Base-by-base conservation (phyloP, 306 rosid species). In the Psophocarpus tetragonolobus region DNA sequence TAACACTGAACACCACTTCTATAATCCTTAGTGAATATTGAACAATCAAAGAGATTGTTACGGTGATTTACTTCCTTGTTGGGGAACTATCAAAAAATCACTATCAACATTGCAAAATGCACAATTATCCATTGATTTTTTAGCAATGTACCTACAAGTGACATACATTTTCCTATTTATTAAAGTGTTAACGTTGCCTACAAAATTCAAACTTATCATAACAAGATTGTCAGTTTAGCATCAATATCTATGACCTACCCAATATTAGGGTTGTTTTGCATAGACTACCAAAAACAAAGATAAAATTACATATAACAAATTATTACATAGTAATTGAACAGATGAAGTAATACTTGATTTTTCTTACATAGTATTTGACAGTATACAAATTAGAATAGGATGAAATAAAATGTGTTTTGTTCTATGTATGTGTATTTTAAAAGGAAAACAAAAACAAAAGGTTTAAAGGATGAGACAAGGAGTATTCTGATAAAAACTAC, bases 101-200 rank as follows among this genome's bases (percentile, higher is more conserved):
- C 98, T 97, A 73, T 94, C 98, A 3, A 97, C 97, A 79, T 87
- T 92, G 84, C 98, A 94, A 81, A 94, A 92, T 5, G 98, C 97
- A 84, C 93, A 88, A 35, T 82, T 80, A 35, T 86, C 89, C 98
- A 94, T 94, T 10, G 98, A 88, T 84, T 88, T 92, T 80, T 94
- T 94, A 26, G 97, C 97, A 8, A 85, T 69, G 80, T 94, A 94
- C 97, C 98, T 94, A 75, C 18, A 82, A 67, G 61, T 61, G 20
- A 69, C 26, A 61, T 29, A 6, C 7, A 73, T 23, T 63, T 50
- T 68, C 30, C 53, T 64, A 71, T 36, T 74, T 26, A 75, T 71
- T 39, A 64, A 53, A 48, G 39, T 7, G 62, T 1, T 51, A 45
- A 27, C 26, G 21, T 30, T 57, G 67, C 75, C 58, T 71, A 65